Evolutionary conservation across 345 rosid genomes (phyloP).

Genomic region (Camelina laxa): DNA sequence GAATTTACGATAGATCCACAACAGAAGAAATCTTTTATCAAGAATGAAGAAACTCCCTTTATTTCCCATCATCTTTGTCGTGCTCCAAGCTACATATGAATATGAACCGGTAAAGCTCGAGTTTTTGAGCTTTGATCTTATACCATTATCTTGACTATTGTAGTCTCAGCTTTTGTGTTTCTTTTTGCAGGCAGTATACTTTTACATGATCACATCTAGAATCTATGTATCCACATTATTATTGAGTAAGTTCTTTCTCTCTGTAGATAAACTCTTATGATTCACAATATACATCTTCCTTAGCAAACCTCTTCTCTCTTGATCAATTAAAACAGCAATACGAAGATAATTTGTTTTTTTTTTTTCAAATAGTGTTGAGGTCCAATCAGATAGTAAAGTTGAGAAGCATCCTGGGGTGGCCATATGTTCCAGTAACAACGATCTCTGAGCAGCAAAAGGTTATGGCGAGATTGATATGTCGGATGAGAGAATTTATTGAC

Average conservation of each 20-base stretch:
- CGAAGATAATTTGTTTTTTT: too few species aligned
- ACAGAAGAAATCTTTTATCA: neutral
- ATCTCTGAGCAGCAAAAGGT: neutral
- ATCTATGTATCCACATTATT: neutral
- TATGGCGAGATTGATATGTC: constrained; percentile 15
- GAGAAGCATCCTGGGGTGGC: constrained; percentile 12
- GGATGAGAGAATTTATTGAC: constrained; percentile 2
- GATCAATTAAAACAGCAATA: neutral
- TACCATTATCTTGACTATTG: constrained; percentile 17
- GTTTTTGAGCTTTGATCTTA: constrained; percentile 10
- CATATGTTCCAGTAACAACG: constrained; percentile 2
- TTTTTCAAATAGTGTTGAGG: constrained; percentile 4
- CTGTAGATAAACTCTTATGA: neutral
- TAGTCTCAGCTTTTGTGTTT: neutral
- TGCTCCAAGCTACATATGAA: constrained; percentile 7
- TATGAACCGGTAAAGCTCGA: constrained; percentile 26
- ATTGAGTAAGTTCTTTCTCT: neutral
- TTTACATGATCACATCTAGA: constrained; percentile 1
- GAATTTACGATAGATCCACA: neutral
- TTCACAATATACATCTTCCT: neutral
- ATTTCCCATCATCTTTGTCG: neutral
- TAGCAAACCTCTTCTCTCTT: neutral
- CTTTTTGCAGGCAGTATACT: constrained; percentile 19
- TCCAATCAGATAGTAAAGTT: constrained; percentile 1
- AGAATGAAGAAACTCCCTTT: constrained; percentile 22